These are phyloP conservation scores for Catharanthus roseus DNA, from an alignment of 257 asterid genomes.

Conservation along the genomic window DNA sequence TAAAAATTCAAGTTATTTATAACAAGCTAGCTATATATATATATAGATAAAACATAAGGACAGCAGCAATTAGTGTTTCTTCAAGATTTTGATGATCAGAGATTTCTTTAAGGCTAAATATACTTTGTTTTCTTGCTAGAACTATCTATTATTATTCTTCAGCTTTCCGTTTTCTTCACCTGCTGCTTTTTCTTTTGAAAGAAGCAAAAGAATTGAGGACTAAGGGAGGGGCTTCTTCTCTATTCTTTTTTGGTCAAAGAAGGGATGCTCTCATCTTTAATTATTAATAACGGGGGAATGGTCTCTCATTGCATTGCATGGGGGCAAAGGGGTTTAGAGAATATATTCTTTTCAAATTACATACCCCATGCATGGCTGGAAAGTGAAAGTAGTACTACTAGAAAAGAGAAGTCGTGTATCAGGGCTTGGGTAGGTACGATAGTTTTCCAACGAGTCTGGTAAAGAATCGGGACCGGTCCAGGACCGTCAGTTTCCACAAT, in stretches of 20 bases:
- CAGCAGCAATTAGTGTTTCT: neutral
- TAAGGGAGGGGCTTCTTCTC: too few relatives aligned
- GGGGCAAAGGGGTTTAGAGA: constrained; percentile 3
- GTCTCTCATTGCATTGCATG: constrained; percentile 3
- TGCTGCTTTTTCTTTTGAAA: neutral
- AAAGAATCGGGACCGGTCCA: too few relatives aligned
- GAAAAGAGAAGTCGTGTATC: neutral
- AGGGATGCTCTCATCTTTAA: too few relatives aligned
- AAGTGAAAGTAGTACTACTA: neutral
- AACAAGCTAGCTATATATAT: neutral
- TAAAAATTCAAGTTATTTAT: neutral
- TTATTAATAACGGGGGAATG: neutral
- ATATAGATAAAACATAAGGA: neutral
- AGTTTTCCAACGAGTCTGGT: too few relatives aligned
- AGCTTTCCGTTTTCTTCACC: neutral
- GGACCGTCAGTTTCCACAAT: too few relatives aligned
- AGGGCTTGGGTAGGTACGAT: too few relatives aligned
- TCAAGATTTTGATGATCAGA: neutral
- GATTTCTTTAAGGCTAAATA: constrained; percentile 2
- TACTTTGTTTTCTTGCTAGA: constrained; percentile 3
- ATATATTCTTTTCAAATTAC: constrained; percentile 4
- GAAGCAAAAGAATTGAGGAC: neutral
- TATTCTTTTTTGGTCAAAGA: too few relatives aligned
- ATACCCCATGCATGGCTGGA: constrained; percentile 5
- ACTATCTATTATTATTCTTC: neutral